Evolutionary conservation across 106 monocot species (phyloP).

Genomic region (Apostasia shenzhenica): DNA sequence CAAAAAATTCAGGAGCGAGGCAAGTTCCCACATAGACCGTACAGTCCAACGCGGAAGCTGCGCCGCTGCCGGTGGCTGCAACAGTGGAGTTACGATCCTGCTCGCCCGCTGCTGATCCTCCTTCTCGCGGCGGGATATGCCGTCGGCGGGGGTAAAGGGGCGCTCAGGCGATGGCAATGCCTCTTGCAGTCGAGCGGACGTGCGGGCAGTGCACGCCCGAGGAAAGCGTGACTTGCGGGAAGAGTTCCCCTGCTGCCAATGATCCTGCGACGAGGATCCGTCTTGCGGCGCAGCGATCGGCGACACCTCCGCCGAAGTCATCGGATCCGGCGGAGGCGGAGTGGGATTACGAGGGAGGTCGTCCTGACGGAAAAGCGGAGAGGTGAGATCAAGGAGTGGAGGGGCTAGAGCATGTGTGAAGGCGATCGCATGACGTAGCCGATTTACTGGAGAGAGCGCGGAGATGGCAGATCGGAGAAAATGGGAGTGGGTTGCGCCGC

Average conservation of each 20-base stretch:
- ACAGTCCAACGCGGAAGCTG: slow-evolving; percentile 52
- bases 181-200: slow-evolving; percentile 14
- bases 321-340: not conserved
- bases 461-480: not conserved
- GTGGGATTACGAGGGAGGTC: slow-evolving; percentile 1
- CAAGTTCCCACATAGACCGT: slow-evolving; percentile 90
- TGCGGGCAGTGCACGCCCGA: slow-evolving; percentile 44
- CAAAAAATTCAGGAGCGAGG: slow-evolving; percentile 55
- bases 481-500: not conserved
- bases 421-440: slow-evolving; percentile 1
- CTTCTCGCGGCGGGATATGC: slow-evolving; percentile 19
- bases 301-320: slow-evolving; percentile 8
- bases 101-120: slow-evolving; percentile 25
- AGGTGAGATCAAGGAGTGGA: not conserved
- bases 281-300: slow-evolving; percentile 3
- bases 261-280: slow-evolving; percentile 17
- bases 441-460: not conserved
- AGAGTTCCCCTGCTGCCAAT: slow-evolving; percentile 10
- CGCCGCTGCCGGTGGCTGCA: slow-evolving; percentile 33
- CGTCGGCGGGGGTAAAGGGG: not conserved
- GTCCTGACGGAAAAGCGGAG: not conserved
- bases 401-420: not conserved
- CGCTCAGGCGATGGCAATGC: slow-evolving; percentile 1
- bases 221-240: slow-evolving; percentile 36
- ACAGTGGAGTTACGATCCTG: slow-evolving; percentile 56